Base-by-base conservation (phyloP, 805 yeast species). In the Wickerhamomyces sydowiorum region DNA sequence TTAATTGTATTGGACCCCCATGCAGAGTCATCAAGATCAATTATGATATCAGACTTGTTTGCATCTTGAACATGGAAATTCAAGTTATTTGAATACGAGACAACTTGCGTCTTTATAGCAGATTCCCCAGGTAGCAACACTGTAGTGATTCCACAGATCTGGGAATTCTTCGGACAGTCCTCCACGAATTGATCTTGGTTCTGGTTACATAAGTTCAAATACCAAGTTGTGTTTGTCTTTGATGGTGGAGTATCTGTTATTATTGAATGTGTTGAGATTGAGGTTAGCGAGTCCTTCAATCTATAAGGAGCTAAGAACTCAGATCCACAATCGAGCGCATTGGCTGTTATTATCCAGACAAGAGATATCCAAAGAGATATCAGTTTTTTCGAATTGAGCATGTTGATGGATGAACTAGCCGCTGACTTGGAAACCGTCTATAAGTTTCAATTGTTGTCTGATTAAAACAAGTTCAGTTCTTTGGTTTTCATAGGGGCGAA, bases 201-300 rank as follows among this genome's bases (percentile, higher is more conserved):
- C 57, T 61, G 65, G 36, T 76, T 79, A 64, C 95, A 87, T 8
- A 88, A 67, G 39, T 87, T 83, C 29, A 90, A 48, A 53, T 72
- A 78, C 90, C 96, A 86, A 3, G 76, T 70, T 27, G 70, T 61
- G 38, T 66, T 72, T 2, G 85, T 76, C 25, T 61, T 64, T 12
- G 91, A 75, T 2, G 99, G 98, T 15, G 98, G 98, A 10, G 96
- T 86, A 35, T 72, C 73, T 25, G 61, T 64, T 15, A 67, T 50
- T 5, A 53, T 30, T 6, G 69, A 54, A n/a, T 67, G 62, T 1
- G 62, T 40, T 49, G 76, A 75, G 5, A 75, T 56, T 4, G 83
- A 84, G 38, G 70, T 69, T 38, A 82, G 64, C 12, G 37, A 29
- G 34, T 52, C 58, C 31, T 40, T 38, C 7, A 56, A 39, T 29